phyloP scores from a whole-genome alignment of 345 rosid genomes.

The Passiflora organensis region DNA sequence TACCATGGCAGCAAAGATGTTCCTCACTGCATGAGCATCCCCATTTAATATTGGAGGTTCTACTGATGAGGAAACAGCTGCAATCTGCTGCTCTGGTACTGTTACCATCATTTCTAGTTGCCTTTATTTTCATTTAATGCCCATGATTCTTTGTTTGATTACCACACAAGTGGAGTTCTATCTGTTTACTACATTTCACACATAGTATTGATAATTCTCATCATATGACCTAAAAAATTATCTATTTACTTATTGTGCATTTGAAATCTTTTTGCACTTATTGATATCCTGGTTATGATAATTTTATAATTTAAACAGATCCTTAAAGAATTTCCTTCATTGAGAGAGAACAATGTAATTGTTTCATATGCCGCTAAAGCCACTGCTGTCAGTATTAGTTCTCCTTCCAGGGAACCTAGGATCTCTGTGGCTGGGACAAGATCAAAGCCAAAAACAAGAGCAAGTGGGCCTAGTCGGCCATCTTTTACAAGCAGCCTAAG shows the following conservation, averaged over 20 bases:
- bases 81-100: constrained; percentile 82
- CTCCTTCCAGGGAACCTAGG: constrained; percentile 72
- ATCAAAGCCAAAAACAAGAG: constrained; percentile 56
- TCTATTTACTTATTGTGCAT: too few species aligned
- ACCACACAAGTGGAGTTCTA: background rate
- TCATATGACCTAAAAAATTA: too few species aligned
- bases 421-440: constrained; percentile 66
- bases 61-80: constrained; percentile 93
- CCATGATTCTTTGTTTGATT: background rate
- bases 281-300: background rate
- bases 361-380: constrained; percentile 87
- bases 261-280: too few species aligned
- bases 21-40: constrained; percentile 97
- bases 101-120: background rate
- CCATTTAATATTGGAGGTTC: constrained; percentile 84
- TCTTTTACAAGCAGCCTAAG: constrained; percentile 82
- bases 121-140: background rate
- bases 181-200: background rate
- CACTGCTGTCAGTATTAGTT: constrained; percentile 61
- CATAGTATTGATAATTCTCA: too few species aligned
- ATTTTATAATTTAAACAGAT: constrained; percentile 45
- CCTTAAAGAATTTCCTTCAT: constrained; percentile 79
- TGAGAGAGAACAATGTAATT: constrained; percentile 71
- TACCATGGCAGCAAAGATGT: constrained; percentile 98
- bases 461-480: constrained; percentile 52